Conservation (phyloP, 148 eudicot genomes). For the Pouteria glomerata region DNA sequence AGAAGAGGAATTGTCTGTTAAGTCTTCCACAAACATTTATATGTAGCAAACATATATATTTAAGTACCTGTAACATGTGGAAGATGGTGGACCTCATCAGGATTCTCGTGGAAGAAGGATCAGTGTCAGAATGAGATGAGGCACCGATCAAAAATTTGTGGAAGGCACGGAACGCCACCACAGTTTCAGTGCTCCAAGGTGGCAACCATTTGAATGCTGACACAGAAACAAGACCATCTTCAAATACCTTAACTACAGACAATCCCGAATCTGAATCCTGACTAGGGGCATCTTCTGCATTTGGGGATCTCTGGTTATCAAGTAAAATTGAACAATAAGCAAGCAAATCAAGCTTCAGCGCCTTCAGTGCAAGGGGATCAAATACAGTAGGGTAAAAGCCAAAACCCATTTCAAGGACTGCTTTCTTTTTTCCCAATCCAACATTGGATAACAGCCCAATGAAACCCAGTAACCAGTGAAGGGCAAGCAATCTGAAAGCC, state of each 20-base stretch:
- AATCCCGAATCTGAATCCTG: constrained; percentile 18
- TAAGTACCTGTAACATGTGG: constrained; percentile 58
- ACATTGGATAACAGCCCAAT: constrained; percentile 33
- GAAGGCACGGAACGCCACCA: constrained; percentile 70
- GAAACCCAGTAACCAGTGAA: constrained; percentile 80
- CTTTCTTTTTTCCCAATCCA: constrained; percentile 34
- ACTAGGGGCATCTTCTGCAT: constrained; percentile 20
- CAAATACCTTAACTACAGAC: constrained; percentile 41
- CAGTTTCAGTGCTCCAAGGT: constrained; percentile 93
- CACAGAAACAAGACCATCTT: constrained; percentile 65
- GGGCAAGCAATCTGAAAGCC: constrained; percentile 72
- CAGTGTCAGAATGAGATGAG: constrained; percentile 51
- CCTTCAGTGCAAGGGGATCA: constrained; percentile 82
- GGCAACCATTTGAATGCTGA: constrained; percentile 87
- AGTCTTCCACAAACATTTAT: no score
- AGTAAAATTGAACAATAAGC: constrained; percentile 51
- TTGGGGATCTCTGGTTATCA: constrained; percentile 16
- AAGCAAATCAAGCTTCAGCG: constrained; percentile 79
- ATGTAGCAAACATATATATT: no score
- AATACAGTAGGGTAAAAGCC: constrained; percentile 73
- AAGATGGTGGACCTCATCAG: constrained; percentile 63
- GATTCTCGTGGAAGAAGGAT: constrained; percentile 35
- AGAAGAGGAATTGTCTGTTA: no score
- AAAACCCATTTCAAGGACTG: constrained; percentile 31
- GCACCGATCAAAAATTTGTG: constrained; percentile 75